Conservation (phyloP, 2,329 filamentous ascomycete genomes). For the Sclerotinia sclerotiorum region DNA sequence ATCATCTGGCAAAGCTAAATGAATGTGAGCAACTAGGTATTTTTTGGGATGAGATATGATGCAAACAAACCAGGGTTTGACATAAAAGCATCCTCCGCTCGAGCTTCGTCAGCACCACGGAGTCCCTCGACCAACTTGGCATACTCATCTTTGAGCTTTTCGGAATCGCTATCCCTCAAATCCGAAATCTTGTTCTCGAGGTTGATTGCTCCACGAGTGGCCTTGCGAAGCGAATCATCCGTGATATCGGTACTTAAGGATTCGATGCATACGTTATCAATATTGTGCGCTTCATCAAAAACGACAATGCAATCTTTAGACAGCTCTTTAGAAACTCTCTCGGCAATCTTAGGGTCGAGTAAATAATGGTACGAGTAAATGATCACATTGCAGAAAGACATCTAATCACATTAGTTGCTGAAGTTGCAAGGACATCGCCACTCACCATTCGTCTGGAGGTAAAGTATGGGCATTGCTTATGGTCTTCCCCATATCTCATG, state of each 20-base stretch:
- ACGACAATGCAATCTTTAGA: constrained; percentile 99
- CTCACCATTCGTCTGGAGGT: constrained; percentile 87
- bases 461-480: constrained; percentile 98
- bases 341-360: constrained; percentile 95
- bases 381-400: constrained; percentile 99
- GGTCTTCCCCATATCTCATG: constrained; percentile 83
- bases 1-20: constrained; percentile 78
- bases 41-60: not conserved
- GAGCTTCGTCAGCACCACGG: constrained; percentile 81
- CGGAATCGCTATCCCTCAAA: constrained; percentile 93
- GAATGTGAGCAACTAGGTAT: constrained; percentile 23
- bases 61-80: constrained; percentile 65
- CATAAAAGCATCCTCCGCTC: constrained; percentile 96
- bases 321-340: constrained; percentile 76
- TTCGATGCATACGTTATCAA: constrained; percentile 99
- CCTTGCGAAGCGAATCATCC: constrained; percentile 88
- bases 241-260: constrained; percentile 95
- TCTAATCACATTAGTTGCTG: constrained; percentile 50
- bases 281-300: constrained; percentile 98
- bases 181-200: constrained; percentile 87
- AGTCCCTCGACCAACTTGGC: constrained; percentile 91
- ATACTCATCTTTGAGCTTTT: constrained; percentile 93
- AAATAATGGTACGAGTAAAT: constrained; percentile 99
- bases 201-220: constrained; percentile 85
- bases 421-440: constrained; percentile 16